These are phyloP conservation scores for Ceratocystiopsis minuta DNA, from an alignment of 2,329 filamentous ascomycete species.

Conservation along the genomic window DNA sequence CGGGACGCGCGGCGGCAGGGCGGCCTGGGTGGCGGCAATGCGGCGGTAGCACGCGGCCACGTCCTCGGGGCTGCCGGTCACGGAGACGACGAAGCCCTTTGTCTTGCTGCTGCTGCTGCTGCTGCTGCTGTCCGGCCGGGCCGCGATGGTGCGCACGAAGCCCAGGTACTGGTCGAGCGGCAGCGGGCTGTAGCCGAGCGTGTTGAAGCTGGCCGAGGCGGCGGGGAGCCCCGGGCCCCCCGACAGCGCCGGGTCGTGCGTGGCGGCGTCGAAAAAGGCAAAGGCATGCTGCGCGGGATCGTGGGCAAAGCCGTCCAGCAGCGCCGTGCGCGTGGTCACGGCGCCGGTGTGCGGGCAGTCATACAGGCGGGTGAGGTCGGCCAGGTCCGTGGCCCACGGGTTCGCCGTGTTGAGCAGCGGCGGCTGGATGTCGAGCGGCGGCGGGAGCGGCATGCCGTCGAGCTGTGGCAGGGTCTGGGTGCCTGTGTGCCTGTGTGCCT, in stretches of 20 bases:
- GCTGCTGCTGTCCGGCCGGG: constrained; percentile 2
- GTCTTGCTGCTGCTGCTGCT: constrained; percentile 4
- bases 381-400: constrained; percentile 53
- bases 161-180: constrained; percentile 39
- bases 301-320: constrained; percentile 47
- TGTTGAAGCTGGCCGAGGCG: constrained; percentile 41
- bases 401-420: constrained; percentile 59
- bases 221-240: constrained; percentile 4
- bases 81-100: constrained; percentile 52
- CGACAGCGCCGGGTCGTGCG: constrained; percentile 10
- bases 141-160: constrained; percentile 31
- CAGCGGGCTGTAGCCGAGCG: constrained; percentile 54
- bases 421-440: constrained; percentile 35
- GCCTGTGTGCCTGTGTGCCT: background rate
- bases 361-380: constrained; percentile 45
- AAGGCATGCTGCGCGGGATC: constrained; percentile 43
- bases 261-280: constrained; percentile 36
- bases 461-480: background rate
- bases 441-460: constrained; percentile 16
- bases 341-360: constrained; percentile 46
- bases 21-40: constrained; percentile 23
- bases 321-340: constrained; percentile 54
- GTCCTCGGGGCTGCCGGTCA: constrained; percentile 45
- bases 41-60: constrained; percentile 36
- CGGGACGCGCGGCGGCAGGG: constrained; percentile 16